These are phyloP conservation scores for Aspergillus avenaceus DNA, from an alignment of 495 filamentous ascomycete genomes.

Conservation along the genomic window DNA sequence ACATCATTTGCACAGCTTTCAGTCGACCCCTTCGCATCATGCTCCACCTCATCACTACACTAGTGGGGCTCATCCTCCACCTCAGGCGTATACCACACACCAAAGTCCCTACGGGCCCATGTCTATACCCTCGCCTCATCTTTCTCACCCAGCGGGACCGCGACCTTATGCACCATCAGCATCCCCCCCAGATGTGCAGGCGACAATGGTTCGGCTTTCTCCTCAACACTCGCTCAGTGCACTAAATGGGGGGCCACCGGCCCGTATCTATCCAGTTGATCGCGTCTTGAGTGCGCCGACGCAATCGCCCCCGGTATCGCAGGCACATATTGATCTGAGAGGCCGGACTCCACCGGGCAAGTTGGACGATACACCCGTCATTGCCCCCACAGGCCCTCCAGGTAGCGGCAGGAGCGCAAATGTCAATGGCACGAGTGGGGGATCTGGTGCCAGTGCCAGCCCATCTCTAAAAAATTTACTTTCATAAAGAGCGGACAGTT, in stretches of 20 bases:
- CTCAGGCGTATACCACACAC: constrained; percentile 34
- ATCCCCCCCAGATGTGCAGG: constrained; percentile 42
- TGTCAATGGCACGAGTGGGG: constrained; percentile 32
- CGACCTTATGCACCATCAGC: constrained; percentile 43
- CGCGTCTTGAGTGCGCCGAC: constrained; percentile 31
- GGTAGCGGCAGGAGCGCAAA: constrained; percentile 28
- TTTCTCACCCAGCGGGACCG: constrained; percentile 30
- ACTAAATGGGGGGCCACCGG: constrained; percentile 34
- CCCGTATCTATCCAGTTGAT: constrained; percentile 32
- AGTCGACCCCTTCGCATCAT: constrained; percentile 24
- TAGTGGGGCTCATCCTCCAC: constrained; percentile 30
- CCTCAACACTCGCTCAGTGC: constrained; percentile 38
- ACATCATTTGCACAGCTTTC: constrained; percentile 31
- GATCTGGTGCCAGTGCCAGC: constrained; percentile 62
- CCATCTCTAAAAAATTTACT: constrained; percentile 73
- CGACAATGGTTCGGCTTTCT: constrained; percentile 39
- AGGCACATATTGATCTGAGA: constrained; percentile 31
- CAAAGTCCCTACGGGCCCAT: constrained; percentile 41
- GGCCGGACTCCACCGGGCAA: constrained; percentile 30
- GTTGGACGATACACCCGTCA: constrained; percentile 29
- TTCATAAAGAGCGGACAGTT: constrained; percentile 39
- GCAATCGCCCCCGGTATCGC: constrained; percentile 35
- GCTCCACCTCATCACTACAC: constrained; percentile 31
- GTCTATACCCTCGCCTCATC: constrained; percentile 37
- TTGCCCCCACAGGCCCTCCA: constrained; percentile 17